Conservation (phyloP, 768 basidiomycete genomes). For the Suillus plorans region DNA sequence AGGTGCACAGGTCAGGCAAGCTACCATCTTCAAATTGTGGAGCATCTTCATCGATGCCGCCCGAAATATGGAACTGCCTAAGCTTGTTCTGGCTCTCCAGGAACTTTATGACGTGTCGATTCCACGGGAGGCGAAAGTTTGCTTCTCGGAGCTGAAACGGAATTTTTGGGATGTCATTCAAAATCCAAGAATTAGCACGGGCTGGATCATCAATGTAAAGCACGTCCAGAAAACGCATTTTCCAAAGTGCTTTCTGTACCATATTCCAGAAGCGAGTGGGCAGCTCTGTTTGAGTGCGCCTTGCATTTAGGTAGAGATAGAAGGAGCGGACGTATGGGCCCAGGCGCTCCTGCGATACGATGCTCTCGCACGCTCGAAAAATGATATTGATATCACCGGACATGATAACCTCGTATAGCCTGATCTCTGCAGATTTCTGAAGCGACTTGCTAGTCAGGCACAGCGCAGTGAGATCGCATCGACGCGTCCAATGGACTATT, state of each 20-base stretch:
- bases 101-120: conserved; percentile 45
- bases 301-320: conserved; percentile 37
- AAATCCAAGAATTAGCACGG: conserved; percentile 43
- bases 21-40: conserved; percentile 29
- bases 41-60: conserved; percentile 25
- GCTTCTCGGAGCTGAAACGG: conserved; percentile 51
- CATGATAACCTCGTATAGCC: conserved; percentile 43
- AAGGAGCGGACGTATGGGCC: conserved; percentile 45
- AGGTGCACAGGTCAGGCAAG: conserved; percentile 41
- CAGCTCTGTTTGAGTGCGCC: conserved; percentile 23
- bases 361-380: conserved; percentile 38
- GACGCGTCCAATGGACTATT: conserved; percentile 38
- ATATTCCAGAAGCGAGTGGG: conserved; percentile 43
- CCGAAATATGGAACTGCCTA: conserved; percentile 33
- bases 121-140: conserved; percentile 51
- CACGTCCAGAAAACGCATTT: conserved; percentile 43
- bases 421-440: conserved; percentile 46
- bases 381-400: conserved; percentile 37
- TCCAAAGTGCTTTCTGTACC: conserved; percentile 42
- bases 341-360: conserved; percentile 35
- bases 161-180: conserved; percentile 37
- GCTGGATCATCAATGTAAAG: conserved; percentile 43
- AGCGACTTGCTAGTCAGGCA: conserved; percentile 46
- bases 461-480: conserved; percentile 42
- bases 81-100: conserved; percentile 47